Conservation (phyloP, 441 rosid genomes). For the Bocquillonia castaneifolia region DNA sequence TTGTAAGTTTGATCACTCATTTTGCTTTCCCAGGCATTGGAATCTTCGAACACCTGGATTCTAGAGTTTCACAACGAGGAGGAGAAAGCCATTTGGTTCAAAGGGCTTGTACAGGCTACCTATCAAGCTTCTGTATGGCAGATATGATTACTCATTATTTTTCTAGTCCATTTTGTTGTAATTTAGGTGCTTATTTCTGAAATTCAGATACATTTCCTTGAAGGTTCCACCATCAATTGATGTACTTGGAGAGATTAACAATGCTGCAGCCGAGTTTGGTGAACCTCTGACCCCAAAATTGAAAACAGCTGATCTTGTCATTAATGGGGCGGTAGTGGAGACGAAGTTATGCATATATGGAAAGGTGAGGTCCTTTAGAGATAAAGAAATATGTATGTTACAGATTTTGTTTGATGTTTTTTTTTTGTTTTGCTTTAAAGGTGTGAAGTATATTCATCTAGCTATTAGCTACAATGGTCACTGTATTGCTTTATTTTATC, state of each 20-base stretch:
- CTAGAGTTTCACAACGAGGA: conserved; percentile 71
- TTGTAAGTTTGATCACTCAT: not conserved
- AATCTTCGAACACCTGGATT: conserved; percentile 90
- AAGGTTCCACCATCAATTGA: conserved; percentile 73
- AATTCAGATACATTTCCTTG: conserved; percentile 18
- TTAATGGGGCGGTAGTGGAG: conserved; percentile 81
- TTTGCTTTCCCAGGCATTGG: conserved; percentile 64
- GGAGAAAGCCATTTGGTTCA: conserved; percentile 79
- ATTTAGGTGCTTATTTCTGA: conserved; percentile 24
- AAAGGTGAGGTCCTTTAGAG: conserved; percentile 82
- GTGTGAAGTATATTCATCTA: conserved; percentile 7
- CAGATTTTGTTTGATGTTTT: not conserved
- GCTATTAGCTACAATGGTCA: not conserved
- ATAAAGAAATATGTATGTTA: not conserved
- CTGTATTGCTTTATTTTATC: not conserved
- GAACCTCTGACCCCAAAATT: conserved; percentile 42
- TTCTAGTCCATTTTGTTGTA: conserved; percentile 1
- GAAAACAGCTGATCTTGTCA: conserved; percentile 77
- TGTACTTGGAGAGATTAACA: conserved; percentile 55
- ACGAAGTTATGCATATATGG: conserved; percentile 79
- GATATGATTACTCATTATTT: conserved; percentile 14
- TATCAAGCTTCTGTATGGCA: conserved; percentile 89
- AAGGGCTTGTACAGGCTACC: conserved; percentile 82
- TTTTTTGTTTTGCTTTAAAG: conserved; percentile 10
- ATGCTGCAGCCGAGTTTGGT: conserved; percentile 33